Conservation (phyloP, 768 basidiomycete species). For the Lactarius sp. region DNA sequence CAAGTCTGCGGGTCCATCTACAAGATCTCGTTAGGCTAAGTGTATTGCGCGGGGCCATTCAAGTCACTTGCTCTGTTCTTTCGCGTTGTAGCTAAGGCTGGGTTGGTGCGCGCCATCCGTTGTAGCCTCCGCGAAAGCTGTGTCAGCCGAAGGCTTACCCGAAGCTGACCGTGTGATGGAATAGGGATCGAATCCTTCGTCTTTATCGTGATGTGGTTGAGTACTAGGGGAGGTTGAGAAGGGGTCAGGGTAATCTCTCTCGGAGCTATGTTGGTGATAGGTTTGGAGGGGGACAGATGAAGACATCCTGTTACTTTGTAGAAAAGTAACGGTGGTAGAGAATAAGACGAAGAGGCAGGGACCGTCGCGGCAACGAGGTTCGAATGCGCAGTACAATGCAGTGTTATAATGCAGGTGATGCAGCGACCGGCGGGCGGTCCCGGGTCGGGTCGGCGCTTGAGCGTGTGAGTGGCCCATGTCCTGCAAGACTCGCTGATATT, state of each 20-base stretch:
- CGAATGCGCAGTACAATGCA: neutral
- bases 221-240: neutral
- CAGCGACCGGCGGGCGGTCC: neutral
- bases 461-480: too few relatives aligned
- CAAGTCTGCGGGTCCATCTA: neutral
- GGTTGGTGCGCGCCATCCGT: slow-evolving; percentile 2
- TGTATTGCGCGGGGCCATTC: too few relatives aligned
- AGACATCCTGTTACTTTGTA: slow-evolving; percentile 41
- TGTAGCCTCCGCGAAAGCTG: neutral
- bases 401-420: neutral
- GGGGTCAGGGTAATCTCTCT: neutral
- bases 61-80: slow-evolving; percentile 12
- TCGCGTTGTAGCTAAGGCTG: slow-evolving; percentile 10
- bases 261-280: slow-evolving; percentile 1
- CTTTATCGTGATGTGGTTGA: slow-evolving; percentile 14
- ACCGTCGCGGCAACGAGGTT: too few relatives aligned
- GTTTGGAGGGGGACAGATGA: slow-evolving; percentile 5
- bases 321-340: slow-evolving; percentile 24
- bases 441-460: too few relatives aligned
- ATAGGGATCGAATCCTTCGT: slow-evolving; percentile 18
- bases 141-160: neutral
- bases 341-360: slow-evolving; percentile 1
- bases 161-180: neutral
- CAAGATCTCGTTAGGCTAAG: neutral
- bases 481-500: too few relatives aligned